Conservation (phyloP, 148 eudicot species). For the Agrostemma githago region DNA sequence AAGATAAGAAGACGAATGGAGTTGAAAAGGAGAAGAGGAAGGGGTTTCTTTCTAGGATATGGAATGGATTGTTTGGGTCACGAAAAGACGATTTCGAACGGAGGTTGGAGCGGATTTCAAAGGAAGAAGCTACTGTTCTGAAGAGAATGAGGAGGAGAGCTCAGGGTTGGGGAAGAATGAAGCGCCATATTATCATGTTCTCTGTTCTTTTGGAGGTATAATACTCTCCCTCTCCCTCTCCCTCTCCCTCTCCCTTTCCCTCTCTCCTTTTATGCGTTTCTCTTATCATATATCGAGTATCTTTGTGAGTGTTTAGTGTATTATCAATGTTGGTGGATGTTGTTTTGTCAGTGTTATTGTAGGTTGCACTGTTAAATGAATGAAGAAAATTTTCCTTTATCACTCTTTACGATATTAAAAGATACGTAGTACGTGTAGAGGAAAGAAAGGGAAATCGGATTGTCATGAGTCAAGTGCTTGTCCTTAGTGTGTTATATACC, state of each 20-base stretch:
- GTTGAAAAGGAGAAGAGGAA: slow-evolving; percentile 38
- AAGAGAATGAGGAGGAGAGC: slow-evolving; percentile 64
- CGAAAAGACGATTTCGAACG: slow-evolving; percentile 64
- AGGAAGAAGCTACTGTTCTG: slow-evolving; percentile 62
- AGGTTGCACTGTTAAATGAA: not conserved
- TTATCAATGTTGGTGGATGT: not conserved
- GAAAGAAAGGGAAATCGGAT: not conserved
- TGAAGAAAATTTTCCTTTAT: not conserved
- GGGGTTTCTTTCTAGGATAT: slow-evolving; percentile 63
- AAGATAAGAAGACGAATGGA: slow-evolving; percentile 27
- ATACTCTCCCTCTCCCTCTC: not conserved
- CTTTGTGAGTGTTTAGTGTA: not conserved
- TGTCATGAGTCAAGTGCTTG: not conserved
- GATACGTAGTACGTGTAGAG: not conserved
- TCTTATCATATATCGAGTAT: not conserved
- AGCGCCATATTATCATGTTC: slow-evolving; percentile 51
- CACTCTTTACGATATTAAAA: not conserved
- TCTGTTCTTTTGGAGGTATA: slow-evolving; percentile 68
- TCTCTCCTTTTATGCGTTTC: not conserved
- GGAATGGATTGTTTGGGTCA: slow-evolving; percentile 55
- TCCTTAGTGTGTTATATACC: not conserved
- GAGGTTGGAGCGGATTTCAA: slow-evolving; percentile 66
- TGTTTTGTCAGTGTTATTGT: not conserved
- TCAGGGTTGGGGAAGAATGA: slow-evolving; percentile 48
- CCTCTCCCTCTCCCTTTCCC: not conserved